Evolutionary conservation across 2,329 filamentous ascomycete species (phyloP).

Genomic region (Aspergillus aculeatus): DNA sequence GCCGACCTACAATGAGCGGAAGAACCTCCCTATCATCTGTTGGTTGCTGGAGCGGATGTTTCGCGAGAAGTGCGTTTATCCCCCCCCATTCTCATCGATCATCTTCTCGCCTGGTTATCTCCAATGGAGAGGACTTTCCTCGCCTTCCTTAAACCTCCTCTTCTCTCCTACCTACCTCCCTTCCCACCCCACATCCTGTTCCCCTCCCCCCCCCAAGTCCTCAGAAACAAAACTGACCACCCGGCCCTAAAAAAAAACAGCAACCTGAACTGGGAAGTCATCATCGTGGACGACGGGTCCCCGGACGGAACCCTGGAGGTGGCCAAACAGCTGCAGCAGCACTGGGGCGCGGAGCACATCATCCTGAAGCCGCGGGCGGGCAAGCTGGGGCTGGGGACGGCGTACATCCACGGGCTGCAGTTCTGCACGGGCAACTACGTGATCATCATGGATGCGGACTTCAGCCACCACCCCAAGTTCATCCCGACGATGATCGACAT

Average conservation of each 20-base stretch:
- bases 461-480: conserved; percentile 98
- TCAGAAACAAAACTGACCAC: too few species aligned
- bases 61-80: conserved; percentile 68
- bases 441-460: conserved; percentile 99
- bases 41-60: conserved; percentile 94
- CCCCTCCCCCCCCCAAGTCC: too few species aligned
- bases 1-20: conserved; percentile 97
- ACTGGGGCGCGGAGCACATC: conserved; percentile 74
- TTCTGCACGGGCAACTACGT: conserved; percentile 91
- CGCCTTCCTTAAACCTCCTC: conserved; percentile 1
- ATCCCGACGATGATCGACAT: conserved; percentile 88
- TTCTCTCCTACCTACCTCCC: neutral
- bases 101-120: neutral
- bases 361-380: conserved; percentile 83
- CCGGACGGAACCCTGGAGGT: conserved; percentile 93
- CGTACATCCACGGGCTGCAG: conserved; percentile 91
- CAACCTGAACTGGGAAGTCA: conserved; percentile 92
- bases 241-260: conserved; percentile 46
- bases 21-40: conserved; percentile 91
- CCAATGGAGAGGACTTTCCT: neutral
- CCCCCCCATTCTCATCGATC: too few species aligned
- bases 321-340: conserved; percentile 83
- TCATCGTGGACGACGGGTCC: conserved; percentile 97
- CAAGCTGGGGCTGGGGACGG: conserved; percentile 95
- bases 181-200: neutral